phyloP scores from a whole-genome alignment of 805 yeast genomes.

The Saccharomycodes ludwigii region DNA sequence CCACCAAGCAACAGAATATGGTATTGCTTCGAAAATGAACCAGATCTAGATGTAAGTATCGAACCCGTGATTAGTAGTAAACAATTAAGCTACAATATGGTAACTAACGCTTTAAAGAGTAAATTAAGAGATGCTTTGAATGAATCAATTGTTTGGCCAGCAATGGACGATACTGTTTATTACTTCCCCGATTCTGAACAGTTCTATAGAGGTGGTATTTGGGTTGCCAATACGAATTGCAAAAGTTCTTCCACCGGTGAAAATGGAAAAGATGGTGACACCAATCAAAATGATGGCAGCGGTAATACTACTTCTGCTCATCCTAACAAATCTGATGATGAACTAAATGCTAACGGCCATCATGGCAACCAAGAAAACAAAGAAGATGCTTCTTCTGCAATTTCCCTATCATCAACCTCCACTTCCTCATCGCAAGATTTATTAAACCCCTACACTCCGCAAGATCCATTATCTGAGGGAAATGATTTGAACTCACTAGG shows the following conservation, averaged over 20 bases:
- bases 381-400: too few species aligned
- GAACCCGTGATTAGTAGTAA: slow-evolving; percentile 90
- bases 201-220: slow-evolving; percentile 83
- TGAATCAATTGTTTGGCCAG: slow-evolving; percentile 74
- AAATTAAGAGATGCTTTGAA: slow-evolving; percentile 67
- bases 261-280: background rate
- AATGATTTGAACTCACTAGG: background rate
- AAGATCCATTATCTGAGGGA: background rate
- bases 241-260: slow-evolving; percentile 11
- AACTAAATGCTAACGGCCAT: too few species aligned
- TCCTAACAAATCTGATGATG: too few species aligned
- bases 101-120: slow-evolving; percentile 70
- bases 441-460: too few species aligned
- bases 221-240: too few species aligned
- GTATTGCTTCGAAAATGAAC: slow-evolving; percentile 79
- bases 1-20: slow-evolving; percentile 88
- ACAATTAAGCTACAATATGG: slow-evolving; percentile 61
- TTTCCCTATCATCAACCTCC: too few species aligned
- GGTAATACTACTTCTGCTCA: background rate
- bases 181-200: slow-evolving; percentile 47
- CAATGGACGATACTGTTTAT: slow-evolving; percentile 77
- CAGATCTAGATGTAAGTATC: slow-evolving; percentile 57
- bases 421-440: too few species aligned
- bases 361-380: too few species aligned
- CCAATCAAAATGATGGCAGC: background rate